Conservation (phyloP, 176 grass and related monocot genomes). For the Eragrostis curvula region DNA sequence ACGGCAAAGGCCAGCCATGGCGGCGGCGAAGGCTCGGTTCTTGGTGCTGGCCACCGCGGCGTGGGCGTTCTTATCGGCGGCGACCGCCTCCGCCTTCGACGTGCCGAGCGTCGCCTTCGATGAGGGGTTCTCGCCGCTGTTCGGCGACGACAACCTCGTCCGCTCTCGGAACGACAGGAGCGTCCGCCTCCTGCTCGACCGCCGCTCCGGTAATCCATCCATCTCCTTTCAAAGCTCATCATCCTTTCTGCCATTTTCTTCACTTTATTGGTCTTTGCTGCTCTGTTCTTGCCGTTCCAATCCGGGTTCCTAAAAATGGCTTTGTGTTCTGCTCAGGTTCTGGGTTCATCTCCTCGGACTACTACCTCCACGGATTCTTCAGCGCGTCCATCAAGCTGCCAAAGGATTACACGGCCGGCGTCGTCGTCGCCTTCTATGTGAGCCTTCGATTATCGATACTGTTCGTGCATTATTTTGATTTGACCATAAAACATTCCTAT, state of each 20-base stretch:
- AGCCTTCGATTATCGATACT: slow-evolving; percentile 16
- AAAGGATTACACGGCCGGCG: slow-evolving; percentile 71
- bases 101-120: slow-evolving; percentile 67
- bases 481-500: background rate
- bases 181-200: slow-evolving; percentile 72
- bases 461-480: background rate
- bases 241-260: background rate
- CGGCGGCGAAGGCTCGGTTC: slow-evolving; percentile 22
- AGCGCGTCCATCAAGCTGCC: slow-evolving; percentile 85
- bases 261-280: background rate
- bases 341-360: slow-evolving; percentile 82
- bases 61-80: slow-evolving; percentile 28
- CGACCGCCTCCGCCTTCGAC: slow-evolving; percentile 40
- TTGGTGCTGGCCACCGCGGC: slow-evolving; percentile 25
- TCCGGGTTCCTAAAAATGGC: background rate
- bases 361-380: slow-evolving; percentile 83
- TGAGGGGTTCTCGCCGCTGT: slow-evolving; percentile 74
- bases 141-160: slow-evolving; percentile 75
- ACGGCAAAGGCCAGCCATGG: slow-evolving; percentile 29
- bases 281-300: background rate
- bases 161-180: slow-evolving; percentile 48
- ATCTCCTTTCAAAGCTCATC: background rate
- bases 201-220: slow-evolving; percentile 58
- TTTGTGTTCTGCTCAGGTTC: slow-evolving; percentile 48
- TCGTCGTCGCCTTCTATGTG: slow-evolving; percentile 93